These are phyloP conservation scores for Trichoderma hamatum DNA, from an alignment of 2,329 filamentous ascomycete genomes.

Conservation along the genomic window DNA sequence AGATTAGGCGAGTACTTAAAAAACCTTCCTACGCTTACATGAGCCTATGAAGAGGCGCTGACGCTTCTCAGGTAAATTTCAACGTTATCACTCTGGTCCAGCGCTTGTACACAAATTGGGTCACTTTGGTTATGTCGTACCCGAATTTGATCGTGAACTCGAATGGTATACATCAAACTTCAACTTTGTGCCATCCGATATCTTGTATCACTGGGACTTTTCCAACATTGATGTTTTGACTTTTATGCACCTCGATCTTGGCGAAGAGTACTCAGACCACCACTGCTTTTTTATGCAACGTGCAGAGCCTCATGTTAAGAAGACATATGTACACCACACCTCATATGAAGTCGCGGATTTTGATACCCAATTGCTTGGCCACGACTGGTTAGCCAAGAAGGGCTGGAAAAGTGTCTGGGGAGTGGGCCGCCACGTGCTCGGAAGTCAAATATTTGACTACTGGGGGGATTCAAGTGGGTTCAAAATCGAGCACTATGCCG, in stretches of 20 bases:
- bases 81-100: not conserved
- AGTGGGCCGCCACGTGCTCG: conserved; percentile 62
- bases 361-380: conserved; percentile 62
- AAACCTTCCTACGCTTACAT: not conserved
- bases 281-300: conserved; percentile 56
- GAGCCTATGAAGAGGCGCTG: too few species aligned
- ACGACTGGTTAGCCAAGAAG: conserved; percentile 59
- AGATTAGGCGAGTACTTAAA: conserved; percentile 5
- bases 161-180: conserved; percentile 46
- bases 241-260: conserved; percentile 59
- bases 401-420: conserved; percentile 61
- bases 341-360: conserved; percentile 58
- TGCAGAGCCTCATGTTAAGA: conserved; percentile 30
- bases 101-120: conserved; percentile 43
- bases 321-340: conserved; percentile 31
- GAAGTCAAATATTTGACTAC: conserved; percentile 66
- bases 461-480: conserved; percentile 59
- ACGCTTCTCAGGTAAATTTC: too few species aligned
- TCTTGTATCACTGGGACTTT: conserved; percentile 13
- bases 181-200: conserved; percentile 47
- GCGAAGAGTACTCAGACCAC: conserved; percentile 54
- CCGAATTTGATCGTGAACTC: conserved; percentile 39
- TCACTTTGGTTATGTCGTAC: conserved; percentile 41
- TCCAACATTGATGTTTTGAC: conserved; percentile 36
- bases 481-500: conserved; percentile 63